Percentiles rank a stretch among this genome's conserved stretches.
Evolutionary conservation across 371 early-diverging fungal species (phyloP).

Genomic region (Syncephalastrum racemosum): DNA sequence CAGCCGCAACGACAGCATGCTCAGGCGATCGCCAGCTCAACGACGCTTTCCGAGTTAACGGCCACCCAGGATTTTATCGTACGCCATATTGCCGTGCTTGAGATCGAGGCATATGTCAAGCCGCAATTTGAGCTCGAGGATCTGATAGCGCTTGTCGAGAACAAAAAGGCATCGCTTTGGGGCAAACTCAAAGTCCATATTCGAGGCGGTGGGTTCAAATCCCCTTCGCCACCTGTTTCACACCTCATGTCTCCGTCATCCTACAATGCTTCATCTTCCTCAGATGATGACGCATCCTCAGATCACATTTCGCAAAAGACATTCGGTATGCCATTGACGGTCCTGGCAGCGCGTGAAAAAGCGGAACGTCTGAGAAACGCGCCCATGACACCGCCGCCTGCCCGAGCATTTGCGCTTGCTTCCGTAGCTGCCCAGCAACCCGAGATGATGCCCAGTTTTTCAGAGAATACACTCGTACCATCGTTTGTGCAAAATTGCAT

Average conservation of each 20-base stretch:
- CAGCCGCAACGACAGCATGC: no score
- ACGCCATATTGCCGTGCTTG: slow-evolving; percentile 72
- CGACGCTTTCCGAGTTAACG: slow-evolving; percentile 64
- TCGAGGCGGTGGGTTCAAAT: slow-evolving; percentile 1
- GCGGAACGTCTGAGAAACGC: slow-evolving; percentile 24
- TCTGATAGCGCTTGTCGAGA: slow-evolving; percentile 57
- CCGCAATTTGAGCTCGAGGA: slow-evolving; percentile 56
- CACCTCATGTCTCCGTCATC: slow-evolving; percentile 21
- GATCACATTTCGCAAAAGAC: slow-evolving; percentile 22
- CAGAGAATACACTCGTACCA: slow-evolving; percentile 56
- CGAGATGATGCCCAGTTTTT: slow-evolving; percentile 55
- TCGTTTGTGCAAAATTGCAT: slow-evolving; percentile 76
- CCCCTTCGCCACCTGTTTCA: slow-evolving; percentile 3
- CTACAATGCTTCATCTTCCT: background rate
- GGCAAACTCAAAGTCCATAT: slow-evolving; percentile 43
- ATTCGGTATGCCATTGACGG: slow-evolving; percentile 17
- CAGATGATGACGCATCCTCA: background rate
- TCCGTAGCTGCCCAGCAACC: slow-evolving; percentile 66
- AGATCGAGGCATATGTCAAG: slow-evolving; percentile 63
- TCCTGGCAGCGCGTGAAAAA: slow-evolving; percentile 41
- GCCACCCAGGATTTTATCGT: slow-evolving; percentile 73
- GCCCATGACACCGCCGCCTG: slow-evolving; percentile 1
- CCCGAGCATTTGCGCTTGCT: slow-evolving; percentile 23
- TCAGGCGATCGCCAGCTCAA: no score
- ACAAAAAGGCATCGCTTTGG: slow-evolving; percentile 62